Percentiles rank a stretch among this genome's conserved stretches.
These are phyloP conservation scores for Gymnopilus dilepis DNA, from an alignment of 768 basidiomycete species.

Conservation along the genomic window DNA sequence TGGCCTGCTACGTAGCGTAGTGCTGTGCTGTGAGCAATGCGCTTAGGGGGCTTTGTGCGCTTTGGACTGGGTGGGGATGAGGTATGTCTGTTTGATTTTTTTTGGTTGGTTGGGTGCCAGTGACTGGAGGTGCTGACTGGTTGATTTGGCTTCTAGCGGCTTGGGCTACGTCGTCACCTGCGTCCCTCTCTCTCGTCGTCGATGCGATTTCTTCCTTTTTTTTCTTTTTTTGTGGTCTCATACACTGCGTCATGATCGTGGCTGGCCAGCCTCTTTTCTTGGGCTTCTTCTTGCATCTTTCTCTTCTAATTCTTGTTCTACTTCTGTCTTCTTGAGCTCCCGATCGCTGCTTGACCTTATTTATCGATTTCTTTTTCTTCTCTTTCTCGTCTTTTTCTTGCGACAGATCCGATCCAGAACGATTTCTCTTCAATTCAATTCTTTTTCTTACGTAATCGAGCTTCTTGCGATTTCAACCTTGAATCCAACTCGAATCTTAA, in stretches of 20 bases:
- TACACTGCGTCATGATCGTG: slow-evolving; percentile 1
- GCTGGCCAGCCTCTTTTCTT: slow-evolving; percentile 4
- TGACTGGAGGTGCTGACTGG: too few relatives aligned
- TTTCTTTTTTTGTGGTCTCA: slow-evolving; percentile 1
- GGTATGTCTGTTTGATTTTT: too few relatives aligned
- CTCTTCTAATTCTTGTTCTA: slow-evolving; percentile 2
- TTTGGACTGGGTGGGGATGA: too few relatives aligned
- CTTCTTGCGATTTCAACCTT: background rate
- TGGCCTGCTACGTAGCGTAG: slow-evolving; percentile 36
- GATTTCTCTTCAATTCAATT: slow-evolving; percentile 9
- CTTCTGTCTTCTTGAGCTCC: slow-evolving; percentile 7
- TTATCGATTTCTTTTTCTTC: slow-evolving; percentile 20
- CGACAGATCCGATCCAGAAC: slow-evolving; percentile 1
- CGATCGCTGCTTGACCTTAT: slow-evolving; percentile 20
- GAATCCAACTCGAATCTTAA: background rate
- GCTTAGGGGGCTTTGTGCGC: too few relatives aligned
- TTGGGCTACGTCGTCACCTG: too few relatives aligned
- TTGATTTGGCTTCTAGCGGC: too few relatives aligned
- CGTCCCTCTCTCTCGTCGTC: too few relatives aligned
- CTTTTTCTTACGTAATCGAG: background rate
- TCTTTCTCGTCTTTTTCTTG: slow-evolving; percentile 1
- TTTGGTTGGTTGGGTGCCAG: too few relatives aligned
- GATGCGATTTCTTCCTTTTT: too few relatives aligned
- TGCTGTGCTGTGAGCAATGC: background rate
- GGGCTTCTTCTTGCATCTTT: background rate